These are phyloP conservation scores for Cinchona pubescens DNA, from an alignment of 257 asterid genomes.

Conservation along the genomic window DNA sequence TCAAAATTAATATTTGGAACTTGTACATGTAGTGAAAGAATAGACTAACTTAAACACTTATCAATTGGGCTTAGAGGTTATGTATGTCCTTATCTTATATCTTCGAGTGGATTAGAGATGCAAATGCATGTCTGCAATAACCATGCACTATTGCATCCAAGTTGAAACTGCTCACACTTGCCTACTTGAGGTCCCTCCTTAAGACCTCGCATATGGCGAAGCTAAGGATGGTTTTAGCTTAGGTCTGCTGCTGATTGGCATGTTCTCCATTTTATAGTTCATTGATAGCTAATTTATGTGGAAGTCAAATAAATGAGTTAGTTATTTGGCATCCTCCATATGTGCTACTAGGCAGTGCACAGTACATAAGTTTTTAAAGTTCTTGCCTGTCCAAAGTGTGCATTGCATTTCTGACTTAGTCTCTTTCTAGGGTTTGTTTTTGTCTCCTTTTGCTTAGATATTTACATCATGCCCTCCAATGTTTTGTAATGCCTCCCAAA, in stretches of 20 bases:
- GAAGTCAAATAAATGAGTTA: too few species aligned
- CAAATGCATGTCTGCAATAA: neutral
- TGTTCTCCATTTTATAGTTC: neutral
- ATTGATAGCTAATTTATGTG: too few species aligned
- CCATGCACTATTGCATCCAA: neutral
- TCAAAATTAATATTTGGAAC: neutral
- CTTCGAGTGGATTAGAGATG: neutral
- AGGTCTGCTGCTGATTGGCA: neutral
- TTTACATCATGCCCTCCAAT: neutral
- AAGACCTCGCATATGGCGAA: neutral
- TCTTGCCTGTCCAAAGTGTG: neutral
- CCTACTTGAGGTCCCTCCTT: neutral
- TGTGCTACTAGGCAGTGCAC: neutral
- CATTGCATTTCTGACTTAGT: neutral
- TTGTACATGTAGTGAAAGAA: neutral
- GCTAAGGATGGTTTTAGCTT: neutral
- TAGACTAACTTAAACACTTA: neutral
- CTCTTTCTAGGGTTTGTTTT: neutral
- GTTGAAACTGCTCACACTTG: neutral
- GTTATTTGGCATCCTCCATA: neutral
- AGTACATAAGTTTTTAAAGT: neutral
- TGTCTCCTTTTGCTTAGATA: neutral
- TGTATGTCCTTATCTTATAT: neutral
- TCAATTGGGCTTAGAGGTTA: neutral
- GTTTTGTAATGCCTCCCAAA: neutral